phyloP scores from a whole-genome alignment of 495 filamentous ascomycete species.

The Hypoxylon lenormandii region DNA sequence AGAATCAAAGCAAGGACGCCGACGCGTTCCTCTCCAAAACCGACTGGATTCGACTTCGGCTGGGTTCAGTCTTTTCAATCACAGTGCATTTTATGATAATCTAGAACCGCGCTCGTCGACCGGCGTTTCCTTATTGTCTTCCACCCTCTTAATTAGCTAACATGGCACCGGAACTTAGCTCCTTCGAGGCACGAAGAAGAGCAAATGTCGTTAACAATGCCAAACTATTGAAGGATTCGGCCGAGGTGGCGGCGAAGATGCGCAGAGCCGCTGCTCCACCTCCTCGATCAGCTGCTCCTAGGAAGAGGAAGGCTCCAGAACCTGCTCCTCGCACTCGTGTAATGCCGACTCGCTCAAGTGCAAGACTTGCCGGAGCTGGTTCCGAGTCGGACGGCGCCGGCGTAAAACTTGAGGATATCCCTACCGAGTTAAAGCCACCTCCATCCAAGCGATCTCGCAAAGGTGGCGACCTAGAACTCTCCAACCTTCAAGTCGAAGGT shows the following conservation, averaged over 20 bases:
- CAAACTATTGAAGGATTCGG: slow-evolving; percentile 58
- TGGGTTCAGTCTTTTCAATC: too few relatives aligned
- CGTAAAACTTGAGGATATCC: slow-evolving; percentile 46
- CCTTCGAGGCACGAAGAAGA: slow-evolving; percentile 61
- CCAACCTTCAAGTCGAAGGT: slow-evolving; percentile 82
- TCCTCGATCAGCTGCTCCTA: slow-evolving; percentile 38
- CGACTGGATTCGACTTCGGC: too few relatives aligned
- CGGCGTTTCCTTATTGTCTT: too few relatives aligned
- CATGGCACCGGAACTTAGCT: slow-evolving; percentile 56
- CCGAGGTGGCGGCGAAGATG: slow-evolving; percentile 56
- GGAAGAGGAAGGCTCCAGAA: slow-evolving; percentile 47
- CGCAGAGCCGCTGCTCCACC: slow-evolving; percentile 46
- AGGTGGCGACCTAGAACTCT: slow-evolving; percentile 72
- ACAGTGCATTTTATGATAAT: too few relatives aligned
- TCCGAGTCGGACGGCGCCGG: slow-evolving; percentile 42
- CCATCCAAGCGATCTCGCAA: slow-evolving; percentile 56
- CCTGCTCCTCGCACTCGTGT: slow-evolving; percentile 49
- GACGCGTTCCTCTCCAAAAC: too few relatives aligned
- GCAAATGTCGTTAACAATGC: slow-evolving; percentile 64
- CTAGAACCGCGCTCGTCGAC: too few relatives aligned
- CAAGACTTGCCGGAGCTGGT: slow-evolving; percentile 62
- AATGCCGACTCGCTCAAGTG: slow-evolving; percentile 64
- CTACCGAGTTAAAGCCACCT: slow-evolving; percentile 46
- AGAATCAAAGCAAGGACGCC: background rate
- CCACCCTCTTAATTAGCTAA: slow-evolving; percentile 3